phyloP scores from a whole-genome alignment of 225 moss, liverwort and hornwort species.

The Bryoerythrophyllum caledonicum region DNA sequence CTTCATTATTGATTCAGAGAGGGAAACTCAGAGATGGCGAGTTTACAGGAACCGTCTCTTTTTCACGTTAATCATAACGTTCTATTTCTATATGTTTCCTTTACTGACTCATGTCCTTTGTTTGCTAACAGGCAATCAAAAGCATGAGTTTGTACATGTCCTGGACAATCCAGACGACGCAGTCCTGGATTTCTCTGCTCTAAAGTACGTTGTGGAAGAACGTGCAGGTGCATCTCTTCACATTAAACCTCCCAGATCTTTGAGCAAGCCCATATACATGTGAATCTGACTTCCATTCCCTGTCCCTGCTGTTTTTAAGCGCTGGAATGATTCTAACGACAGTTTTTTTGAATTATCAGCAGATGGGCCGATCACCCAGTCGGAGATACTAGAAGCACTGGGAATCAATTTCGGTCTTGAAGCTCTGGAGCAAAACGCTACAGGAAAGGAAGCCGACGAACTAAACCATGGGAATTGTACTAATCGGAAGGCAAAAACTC shows the following conservation, averaged over 20 bases:
- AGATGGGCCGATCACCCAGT: background rate
- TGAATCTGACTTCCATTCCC: background rate
- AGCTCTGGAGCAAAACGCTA: background rate
- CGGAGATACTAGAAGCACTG: background rate
- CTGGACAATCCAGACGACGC: background rate
- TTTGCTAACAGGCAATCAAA: background rate
- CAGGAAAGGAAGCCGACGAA: background rate
- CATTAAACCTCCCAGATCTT: background rate
- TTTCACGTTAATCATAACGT: no score
- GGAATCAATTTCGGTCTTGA: background rate
- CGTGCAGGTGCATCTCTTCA: background rate
- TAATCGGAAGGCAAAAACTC: no score
- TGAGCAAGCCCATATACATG: background rate
- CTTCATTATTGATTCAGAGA: conserved; percentile 45
- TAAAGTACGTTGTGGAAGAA: background rate
- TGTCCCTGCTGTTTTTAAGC: background rate
- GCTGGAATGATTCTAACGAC: background rate
- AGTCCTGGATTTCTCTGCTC: background rate
- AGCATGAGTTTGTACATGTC: background rate
- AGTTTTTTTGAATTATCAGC: background rate
- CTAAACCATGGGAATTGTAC: background rate
- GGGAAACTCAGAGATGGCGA: no score
- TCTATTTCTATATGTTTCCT: no score
- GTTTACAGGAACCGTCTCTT: no score
- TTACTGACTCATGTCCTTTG: background rate